Base-by-base conservation (phyloP, 2,329 filamentous ascomycete species). In the Colletotrichum ledebouriae region DNA sequence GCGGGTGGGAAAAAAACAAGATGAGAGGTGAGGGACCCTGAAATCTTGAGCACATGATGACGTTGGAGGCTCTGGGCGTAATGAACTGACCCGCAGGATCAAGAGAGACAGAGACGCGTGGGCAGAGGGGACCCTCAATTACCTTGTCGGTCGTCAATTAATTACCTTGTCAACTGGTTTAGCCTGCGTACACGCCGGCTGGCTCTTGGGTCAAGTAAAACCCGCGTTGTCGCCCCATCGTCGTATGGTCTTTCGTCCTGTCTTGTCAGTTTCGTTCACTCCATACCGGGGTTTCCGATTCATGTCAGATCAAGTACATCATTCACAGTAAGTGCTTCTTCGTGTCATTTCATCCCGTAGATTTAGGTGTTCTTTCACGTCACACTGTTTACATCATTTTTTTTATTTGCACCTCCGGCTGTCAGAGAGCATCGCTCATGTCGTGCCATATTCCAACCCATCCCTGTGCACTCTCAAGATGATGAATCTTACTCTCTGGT, bases 11-110 rank as follows among this genome's bases (percentile, higher is more conserved):
- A 44, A 17, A 33, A 41, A 7, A 49, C 13, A n/a, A 22, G 34
- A 44, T n/a, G 34, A 11, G 10, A 37, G 33, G 47, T 47, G 12
- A 25, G 65, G 15, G 53, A 34, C 37, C 59, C 53, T 22, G 46
- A 56, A 65, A 55, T 17, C 34, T 47, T 49, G 66, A 59, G 46
- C 49, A 49, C 62, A 65, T 59, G 49, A 66, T 69, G 66, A 69
- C 66, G 66, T 65, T 66, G 22, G 22, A 17, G 17, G 17, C 17
- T 17, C 17, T 17, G 17, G 17, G 17, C 17, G n/a, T n/a, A 50
- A 17, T n/a, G 39, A 47, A 37, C 11, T 46, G 25, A 25, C 59
- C 37, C 29, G 50, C 46, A 46, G 62, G 34, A 39, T 25, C 15
- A 15, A 25, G 41, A 29, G 47, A 42, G 44, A 63, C 33, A 29